Evolutionary conservation across 1,284 basidiomycete species (phyloP), one percentile per base, ranked within the genome.

Genomic region (Marasmius tenuissimus): DNA sequence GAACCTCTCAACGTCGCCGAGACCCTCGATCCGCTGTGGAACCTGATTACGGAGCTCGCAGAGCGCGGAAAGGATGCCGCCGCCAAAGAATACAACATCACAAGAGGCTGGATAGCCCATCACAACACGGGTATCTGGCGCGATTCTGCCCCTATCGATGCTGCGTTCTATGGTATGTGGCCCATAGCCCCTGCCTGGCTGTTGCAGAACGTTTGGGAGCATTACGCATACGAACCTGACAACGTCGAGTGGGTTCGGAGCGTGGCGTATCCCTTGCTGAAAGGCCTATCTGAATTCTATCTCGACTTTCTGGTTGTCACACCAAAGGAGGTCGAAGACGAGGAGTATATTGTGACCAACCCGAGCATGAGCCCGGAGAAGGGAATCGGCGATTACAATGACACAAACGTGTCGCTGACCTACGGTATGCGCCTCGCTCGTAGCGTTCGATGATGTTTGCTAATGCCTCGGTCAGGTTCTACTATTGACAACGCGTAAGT

Each of bases 91-190:
- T 59, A 66, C 60, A 56, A 68, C 58, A 52, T 63, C 54, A 16
- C 61, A 45, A 53, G 61, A 57, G 62, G 62, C 20, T 67, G 45
- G 58, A 61, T 61, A 14, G 40, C 34, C 12, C 58, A 61, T 60
- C 60, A 62, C 45, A 61, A 62, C 38, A 61, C 60, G 12, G 57
- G 60, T 33, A 49, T 63, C 40, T 62, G 59, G 49, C 34, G 59
- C 14, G 61, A 59, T 34, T 61, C 65, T 38, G 59, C 59, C 2
- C 55, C 60, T 42, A 66, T 69, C 34, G 68, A 69, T 40, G 63
- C 65, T 20, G 66, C 68, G 6, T 67, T 65, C 52, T 66, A 67
- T 34, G 68, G 68, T 6, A 57, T 66, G 34, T 69, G 68, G 68
- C 66, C 68, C 4, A 58, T 61, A 14, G 65, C 65, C 7, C 60